phyloP scores from a whole-genome alignment of 2,329 filamentous ascomycete genomes.

The Neonectria magnoliae region DNA sequence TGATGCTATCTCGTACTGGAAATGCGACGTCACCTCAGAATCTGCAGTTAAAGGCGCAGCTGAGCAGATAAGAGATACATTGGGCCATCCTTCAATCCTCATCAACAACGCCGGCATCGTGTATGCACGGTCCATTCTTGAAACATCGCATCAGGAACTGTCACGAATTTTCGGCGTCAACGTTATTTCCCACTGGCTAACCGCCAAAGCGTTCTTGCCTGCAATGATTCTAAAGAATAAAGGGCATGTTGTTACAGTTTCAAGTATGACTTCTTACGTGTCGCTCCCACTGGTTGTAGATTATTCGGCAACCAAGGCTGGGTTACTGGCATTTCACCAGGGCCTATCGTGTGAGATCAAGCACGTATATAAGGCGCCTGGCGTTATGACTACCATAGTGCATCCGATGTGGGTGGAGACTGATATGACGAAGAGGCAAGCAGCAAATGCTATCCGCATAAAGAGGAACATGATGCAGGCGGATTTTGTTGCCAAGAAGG shows the following conservation, averaged over 20 bases:
- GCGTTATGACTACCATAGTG: neutral
- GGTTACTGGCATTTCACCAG: conserved; percentile 71
- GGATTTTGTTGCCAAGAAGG: neutral
- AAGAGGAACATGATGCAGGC: neutral
- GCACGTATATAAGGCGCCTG: neutral
- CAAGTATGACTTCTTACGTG: conserved; percentile 68
- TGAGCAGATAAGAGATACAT: neutral
- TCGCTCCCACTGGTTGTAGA: conserved; percentile 68
- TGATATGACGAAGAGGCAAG: neutral
- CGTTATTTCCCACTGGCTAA: conserved; percentile 69
- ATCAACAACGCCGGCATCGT: conserved; percentile 13
- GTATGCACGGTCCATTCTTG: neutral
- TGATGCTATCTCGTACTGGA: neutral
- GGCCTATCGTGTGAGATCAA: conserved; percentile 52
- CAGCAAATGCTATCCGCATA: neutral
- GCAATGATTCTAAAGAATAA: conserved; percentile 67
- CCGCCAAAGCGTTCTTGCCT: conserved; percentile 70
- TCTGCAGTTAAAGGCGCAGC: neutral
- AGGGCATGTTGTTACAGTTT: conserved; percentile 75
- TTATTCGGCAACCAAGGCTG: conserved; percentile 70
- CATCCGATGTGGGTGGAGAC: neutral
- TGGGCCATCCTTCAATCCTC: conserved; percentile 11
- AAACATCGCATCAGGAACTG: neutral
- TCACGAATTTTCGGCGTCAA: conserved; percentile 67
- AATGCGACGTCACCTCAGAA: neutral